A percentile compares a stretch with the other conserved stretches of the same genome.
Conservation (phyloP, 176 grass and related monocot species). For the Elymus sibiricus region DNA sequence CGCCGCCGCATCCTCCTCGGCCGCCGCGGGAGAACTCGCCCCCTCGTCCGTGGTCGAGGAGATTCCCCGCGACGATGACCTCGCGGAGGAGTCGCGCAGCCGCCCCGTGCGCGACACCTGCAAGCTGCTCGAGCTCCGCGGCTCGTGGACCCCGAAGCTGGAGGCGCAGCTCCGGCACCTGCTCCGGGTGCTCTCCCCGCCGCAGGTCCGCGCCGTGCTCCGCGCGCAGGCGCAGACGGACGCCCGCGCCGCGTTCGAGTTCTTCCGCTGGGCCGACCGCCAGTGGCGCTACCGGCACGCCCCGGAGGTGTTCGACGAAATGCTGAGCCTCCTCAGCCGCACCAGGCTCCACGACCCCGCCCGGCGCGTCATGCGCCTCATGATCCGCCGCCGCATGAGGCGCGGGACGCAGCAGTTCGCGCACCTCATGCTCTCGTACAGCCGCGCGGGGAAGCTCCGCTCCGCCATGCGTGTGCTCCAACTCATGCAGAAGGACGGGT, state of each 20-base stretch:
- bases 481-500: constrained; percentile 88
- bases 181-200: constrained; percentile 54
- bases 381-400: constrained; percentile 61
- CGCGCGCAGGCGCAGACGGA: constrained; percentile 57
- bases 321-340: constrained; percentile 71
- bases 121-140: constrained; percentile 56
- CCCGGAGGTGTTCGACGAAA: constrained; percentile 76
- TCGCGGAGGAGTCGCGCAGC: constrained; percentile 57
- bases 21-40: background rate
- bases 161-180: constrained; percentile 71
- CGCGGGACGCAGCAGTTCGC: constrained; percentile 44
- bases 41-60: background rate
- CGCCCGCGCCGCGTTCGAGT: constrained; percentile 55
- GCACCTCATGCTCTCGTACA: constrained; percentile 86
- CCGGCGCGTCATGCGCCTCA: constrained; percentile 69
- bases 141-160: constrained; percentile 63
- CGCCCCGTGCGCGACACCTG: constrained; percentile 65
- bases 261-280: constrained; percentile 82
- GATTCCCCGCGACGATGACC: background rate
- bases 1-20: background rate
- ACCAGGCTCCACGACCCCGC: constrained; percentile 77
- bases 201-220: constrained; percentile 66
- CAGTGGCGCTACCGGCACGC: constrained; percentile 90
- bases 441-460: constrained; percentile 73
- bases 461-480: constrained; percentile 87